A percentile compares a stretch with the other conserved stretches of the same genome.
Evolutionary conservation across 2,329 filamentous ascomycete species (phyloP).

Genomic region (Penicillium brasilianum): DNA sequence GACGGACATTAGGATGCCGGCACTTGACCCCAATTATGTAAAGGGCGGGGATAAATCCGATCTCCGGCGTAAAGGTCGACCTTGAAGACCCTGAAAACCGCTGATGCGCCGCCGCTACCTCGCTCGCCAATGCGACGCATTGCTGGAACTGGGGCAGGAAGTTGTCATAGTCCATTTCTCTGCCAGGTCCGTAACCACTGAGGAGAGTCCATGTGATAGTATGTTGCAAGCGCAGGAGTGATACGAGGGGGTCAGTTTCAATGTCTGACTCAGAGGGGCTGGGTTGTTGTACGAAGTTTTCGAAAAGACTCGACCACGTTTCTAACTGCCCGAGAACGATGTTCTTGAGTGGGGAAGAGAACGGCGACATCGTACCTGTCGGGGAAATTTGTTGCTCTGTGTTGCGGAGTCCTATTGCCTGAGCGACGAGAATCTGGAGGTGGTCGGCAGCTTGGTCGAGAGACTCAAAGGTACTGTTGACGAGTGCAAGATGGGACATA

Average conservation of each 20-base stretch:
- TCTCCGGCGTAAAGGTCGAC: conserved; percentile 3
- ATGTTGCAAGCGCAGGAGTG: conserved; percentile 41
- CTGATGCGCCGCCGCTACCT: conserved; percentile 11
- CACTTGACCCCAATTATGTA: conserved; percentile 35
- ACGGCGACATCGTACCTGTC: background rate
- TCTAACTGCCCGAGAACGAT: background rate
- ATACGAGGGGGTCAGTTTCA: conserved; percentile 23
- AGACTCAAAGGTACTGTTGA: background rate
- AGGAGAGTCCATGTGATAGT: conserved; percentile 36
- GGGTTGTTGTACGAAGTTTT: background rate
- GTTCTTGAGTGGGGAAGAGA: background rate
- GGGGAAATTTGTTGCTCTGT: background rate
- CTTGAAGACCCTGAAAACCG: background rate
- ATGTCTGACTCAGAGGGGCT: background rate
- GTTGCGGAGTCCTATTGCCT: background rate
- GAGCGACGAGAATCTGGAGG: conserved; percentile 1
- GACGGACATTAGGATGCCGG: conserved; percentile 41
- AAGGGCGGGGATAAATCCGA: background rate
- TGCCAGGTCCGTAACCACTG: conserved; percentile 28
- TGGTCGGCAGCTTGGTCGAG: conserved; percentile 4
- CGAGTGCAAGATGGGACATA: background rate
- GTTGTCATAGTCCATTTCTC: conserved; percentile 24
- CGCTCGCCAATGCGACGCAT: conserved; percentile 16
- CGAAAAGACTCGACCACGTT: background rate
- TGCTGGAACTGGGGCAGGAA: conserved; percentile 24